Conservation (phyloP, 306 rosid genomes). For the peach (Prunus persica) region DNA sequence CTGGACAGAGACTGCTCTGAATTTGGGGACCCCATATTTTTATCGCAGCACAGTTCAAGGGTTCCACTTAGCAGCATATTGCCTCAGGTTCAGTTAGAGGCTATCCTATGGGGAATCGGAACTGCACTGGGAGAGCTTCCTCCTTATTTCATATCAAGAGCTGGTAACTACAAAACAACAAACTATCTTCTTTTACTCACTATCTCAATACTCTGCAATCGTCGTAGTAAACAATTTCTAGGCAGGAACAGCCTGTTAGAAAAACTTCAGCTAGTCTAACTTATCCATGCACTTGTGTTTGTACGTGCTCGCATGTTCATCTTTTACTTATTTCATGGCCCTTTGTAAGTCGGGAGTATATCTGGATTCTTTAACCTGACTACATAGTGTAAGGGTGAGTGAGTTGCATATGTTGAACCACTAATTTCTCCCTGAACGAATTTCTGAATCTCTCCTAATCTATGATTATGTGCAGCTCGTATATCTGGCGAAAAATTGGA, state of each 20-base stretch:
- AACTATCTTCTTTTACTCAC: background rate
- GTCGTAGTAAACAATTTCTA: background rate
- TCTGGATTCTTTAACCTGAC: background rate
- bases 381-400: background rate
- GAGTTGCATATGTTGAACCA: background rate
- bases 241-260: background rate
- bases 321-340: background rate
- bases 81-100: slow-evolving; percentile 28
- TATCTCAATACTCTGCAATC: background rate
- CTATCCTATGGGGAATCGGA: slow-evolving; percentile 66
- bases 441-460: background rate
- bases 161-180: slow-evolving; percentile 41
- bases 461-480: slow-evolving; percentile 33
- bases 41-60: slow-evolving; percentile 38
- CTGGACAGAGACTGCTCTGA: slow-evolving; percentile 55
- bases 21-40: slow-evolving; percentile 53
- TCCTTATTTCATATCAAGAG: slow-evolving; percentile 75
- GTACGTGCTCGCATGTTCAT: background rate
- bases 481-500: slow-evolving; percentile 49
- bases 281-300: background rate
- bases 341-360: background rate
- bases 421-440: background rate
- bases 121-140: slow-evolving; percentile 77
- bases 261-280: background rate
- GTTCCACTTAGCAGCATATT: slow-evolving; percentile 48